Base-by-base conservation (phyloP, 2,329 filamentous ascomycete genomes). In the Chaetomium olivaceum region DNA sequence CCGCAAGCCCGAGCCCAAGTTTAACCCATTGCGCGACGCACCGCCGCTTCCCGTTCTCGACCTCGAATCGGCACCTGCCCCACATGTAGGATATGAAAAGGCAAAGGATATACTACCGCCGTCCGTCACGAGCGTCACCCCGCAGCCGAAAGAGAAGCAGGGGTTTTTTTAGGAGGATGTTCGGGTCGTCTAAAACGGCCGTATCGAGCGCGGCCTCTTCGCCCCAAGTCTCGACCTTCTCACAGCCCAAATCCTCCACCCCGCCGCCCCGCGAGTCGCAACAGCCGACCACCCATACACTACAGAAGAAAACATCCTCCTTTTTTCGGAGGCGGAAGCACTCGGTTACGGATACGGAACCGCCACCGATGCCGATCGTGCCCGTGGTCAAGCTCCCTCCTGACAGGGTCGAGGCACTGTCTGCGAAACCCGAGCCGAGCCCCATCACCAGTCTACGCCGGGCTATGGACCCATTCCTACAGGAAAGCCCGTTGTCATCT, bases 311-410 rank as follows among this genome's bases (percentile, higher is more conserved):
- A 77, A 87, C 92, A 4, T 96, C 94, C 0, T 94, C 92, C 0
- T 98, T 99, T 80, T 98, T 98, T 80, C 87, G 95, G 68, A 86
- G 95, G 66, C 87, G 93, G 69, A 98, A 98, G 85, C 96, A 94
- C 84, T 97, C 93, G 5, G 79, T 92, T 39, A 86, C 87, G 16
- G 93, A 96, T 68, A 75, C 77, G 54, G 83, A 86, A 25, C 64
- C 78, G 7, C 78, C 80, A 1, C 70, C 80, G 59, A 77, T 81
- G 25, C 72, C 70, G 11, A 64, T 67, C 14, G 70, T 79, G 51
- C 73, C 78, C 9, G 73, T 77, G 3, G 71, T 78, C 55, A 75
- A 76, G 39, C 64, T 77, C 31, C 70, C 76, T 11, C 63, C 73
- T 27, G 74, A 75, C 58, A 73, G 74, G 58, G 69, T 74, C 33